These are phyloP conservation scores for Hyphopichia pseudoburtonii DNA, from an alignment of 1,139 yeast species.

Conservation along the genomic window DNA sequence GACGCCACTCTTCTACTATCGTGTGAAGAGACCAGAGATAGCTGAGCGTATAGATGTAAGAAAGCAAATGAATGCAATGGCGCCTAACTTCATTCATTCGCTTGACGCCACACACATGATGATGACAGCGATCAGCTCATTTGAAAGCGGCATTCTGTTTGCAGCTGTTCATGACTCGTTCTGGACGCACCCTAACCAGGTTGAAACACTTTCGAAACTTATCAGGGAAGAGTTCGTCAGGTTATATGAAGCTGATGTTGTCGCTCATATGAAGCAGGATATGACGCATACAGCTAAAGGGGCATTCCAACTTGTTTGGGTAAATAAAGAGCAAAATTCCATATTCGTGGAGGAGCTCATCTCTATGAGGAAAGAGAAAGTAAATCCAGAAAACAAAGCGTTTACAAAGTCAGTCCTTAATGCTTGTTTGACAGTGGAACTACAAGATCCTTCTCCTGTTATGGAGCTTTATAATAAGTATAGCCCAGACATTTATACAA, in stretches of 20 bases:
- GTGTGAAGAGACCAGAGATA: slow-evolving; percentile 16
- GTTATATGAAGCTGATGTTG: slow-evolving; percentile 28
- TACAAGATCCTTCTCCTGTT: not conserved
- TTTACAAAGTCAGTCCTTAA: not conserved
- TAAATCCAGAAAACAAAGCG: not conserved
- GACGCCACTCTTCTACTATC: slow-evolving; percentile 29
- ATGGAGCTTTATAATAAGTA: slow-evolving; percentile 14
- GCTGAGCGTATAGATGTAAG: slow-evolving; percentile 25
- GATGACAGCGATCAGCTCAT: slow-evolving; percentile 33
- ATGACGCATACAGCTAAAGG: slow-evolving; percentile 21
- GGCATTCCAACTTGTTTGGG: slow-evolving; percentile 38
- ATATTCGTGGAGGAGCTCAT: slow-evolving; percentile 17
- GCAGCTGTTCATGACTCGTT: slow-evolving; percentile 47
- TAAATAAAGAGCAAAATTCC: slow-evolving; percentile 17
- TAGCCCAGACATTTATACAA: slow-evolving; percentile 23
- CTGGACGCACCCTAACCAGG: slow-evolving; percentile 43
- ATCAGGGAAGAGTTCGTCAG: slow-evolving; percentile 37
- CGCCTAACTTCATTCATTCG: slow-evolving; percentile 49
- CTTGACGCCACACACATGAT: slow-evolving; percentile 42
- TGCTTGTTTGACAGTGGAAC: not conserved
- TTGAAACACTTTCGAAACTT: slow-evolving; percentile 22
- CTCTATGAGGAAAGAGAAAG: slow-evolving; percentile 10
- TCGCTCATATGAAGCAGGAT: slow-evolving; percentile 27
- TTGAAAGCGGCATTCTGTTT: slow-evolving; percentile 22
- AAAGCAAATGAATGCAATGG: slow-evolving; percentile 40